Evolutionary conservation across 148 eudicot genomes (phyloP), one percentile per base, ranked within the genome.

Genomic region (Rhododendron henanense): DNA sequence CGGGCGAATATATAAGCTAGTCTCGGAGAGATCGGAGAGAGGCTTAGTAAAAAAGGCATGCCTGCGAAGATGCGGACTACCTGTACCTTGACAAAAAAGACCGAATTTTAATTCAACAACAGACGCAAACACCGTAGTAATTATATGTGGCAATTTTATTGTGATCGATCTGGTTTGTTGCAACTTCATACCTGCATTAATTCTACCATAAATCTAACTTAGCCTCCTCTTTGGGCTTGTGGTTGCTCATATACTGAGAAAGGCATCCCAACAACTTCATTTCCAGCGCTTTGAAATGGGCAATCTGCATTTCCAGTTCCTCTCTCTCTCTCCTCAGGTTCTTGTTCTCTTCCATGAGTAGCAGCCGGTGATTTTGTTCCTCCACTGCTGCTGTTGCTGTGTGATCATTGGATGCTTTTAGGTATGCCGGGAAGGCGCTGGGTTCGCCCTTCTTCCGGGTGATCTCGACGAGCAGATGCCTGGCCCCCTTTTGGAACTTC

Each of bases 261-360:
- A 89, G 63, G 87, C 88, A 89, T 19, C 85, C 80, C 39, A 85
- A 57, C 45, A 89, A 19, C 83, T 85, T 81, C 51, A 78, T 41
- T 59, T 89, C 83, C 19, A 84, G 85, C 6, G 59, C 81, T 71
- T 82, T 89, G 90, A 84, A 89, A 78, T 89, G 90, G 2, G 85
- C 80, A 33, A 89, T 87, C 65, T 89, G 87, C 90, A 89, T 84
- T 85, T 89, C 85, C 73, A 89, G 79, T 6, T 87, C 90, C 53
- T 25, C 10, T 33, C 53, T 89, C 59, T 89, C 89, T 18, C 35
- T 82, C 67, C 85, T 87, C 44, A 89, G 84, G 35, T 85, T 84
- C 57, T 82, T 77, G 86, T 88, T 88, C 86, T 88, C 90, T 35
- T 88, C 88, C 90, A 86, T 79, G 77, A 88, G 90, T 18, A 67